Evolutionary conservation across 805 yeast species (phyloP).

Genomic region (Zygosaccharomyces bailii): DNA sequence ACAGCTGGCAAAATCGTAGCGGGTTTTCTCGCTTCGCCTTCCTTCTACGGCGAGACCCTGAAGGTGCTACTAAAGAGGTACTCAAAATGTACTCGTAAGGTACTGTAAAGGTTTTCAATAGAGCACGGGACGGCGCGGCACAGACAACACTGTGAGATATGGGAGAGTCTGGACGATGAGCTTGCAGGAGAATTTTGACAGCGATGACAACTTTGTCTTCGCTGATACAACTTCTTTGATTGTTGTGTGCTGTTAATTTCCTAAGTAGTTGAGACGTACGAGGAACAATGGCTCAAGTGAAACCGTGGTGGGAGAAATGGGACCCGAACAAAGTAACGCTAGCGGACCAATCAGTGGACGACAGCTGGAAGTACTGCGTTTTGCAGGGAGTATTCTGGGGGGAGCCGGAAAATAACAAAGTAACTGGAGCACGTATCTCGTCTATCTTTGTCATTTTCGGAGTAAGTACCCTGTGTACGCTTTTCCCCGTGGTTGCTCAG

Average conservation of each 20-base stretch:
- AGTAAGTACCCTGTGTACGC: slow-evolving; percentile 45
- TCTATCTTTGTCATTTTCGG: slow-evolving; percentile 56
- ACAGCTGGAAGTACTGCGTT: slow-evolving; percentile 41
- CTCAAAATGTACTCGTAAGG: too few relatives aligned
- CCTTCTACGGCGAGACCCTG: neutral
- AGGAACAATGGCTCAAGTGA: neutral
- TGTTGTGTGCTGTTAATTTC: neutral
- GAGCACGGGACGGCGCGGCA: neutral
- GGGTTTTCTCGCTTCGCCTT: neutral
- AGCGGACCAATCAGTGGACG: slow-evolving; percentile 29
- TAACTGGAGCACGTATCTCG: slow-evolving; percentile 47
- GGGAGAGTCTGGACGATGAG: neutral
- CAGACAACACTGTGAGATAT: neutral
- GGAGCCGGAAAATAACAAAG: slow-evolving; percentile 41
- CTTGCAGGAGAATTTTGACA: neutral
- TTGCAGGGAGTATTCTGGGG: slow-evolving; percentile 40
- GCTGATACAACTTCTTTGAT: neutral
- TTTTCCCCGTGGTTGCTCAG: slow-evolving; percentile 44
- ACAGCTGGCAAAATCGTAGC: neutral
- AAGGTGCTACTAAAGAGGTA: neutral
- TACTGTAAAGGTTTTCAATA: too few relatives aligned
- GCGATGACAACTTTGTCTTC: too few relatives aligned
- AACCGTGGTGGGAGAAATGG: slow-evolving; percentile 21
- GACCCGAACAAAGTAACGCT: slow-evolving; percentile 30
- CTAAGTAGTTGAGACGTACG: neutral